Base-by-base conservation (phyloP, 805 yeast species). In the Candida ulmi region DNA sequence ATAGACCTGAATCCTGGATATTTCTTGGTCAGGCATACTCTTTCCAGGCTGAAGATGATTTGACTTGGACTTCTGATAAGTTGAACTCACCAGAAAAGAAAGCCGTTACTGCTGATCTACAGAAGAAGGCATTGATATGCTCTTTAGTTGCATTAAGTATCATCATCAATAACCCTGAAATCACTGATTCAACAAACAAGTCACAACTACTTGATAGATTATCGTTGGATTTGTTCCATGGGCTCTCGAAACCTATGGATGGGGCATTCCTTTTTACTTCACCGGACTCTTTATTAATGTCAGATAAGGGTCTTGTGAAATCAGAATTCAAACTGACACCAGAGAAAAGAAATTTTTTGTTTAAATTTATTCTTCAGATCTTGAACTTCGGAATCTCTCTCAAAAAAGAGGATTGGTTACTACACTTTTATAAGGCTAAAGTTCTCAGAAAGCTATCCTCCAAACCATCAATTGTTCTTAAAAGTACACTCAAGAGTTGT, bases 1-100 rank as follows among this genome's bases (percentile, higher is more conserved):
- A 72, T 30, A 65, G 96, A 24, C 69, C 82, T 35, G 99, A 93
- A 59, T 78, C 86, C 8, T 93, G 99, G 99, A 66, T 78, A 30
- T 69, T 87, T 1, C 57, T 93, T 12, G 96, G 95, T 0, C 88
- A 82, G 53, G 80, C 91, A 0, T 88, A 73, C 49, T 80, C 88
- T 0, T 79, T 69, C 41, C 63, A 85, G 30, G 95, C 83, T 0
- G 97, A 91, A 47, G 96, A 88, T 57, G 96, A 87, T 46, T 61
- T 93, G 40, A 78, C 86, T n/a, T 88, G 96, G 95, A 84, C 91
- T 1, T 80, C 95, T 0, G 96, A 90, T 51, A 84, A 84, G 52
- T 61, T 88, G 28, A 80, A 80, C 37, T 68, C 74, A 0, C 54
- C 68, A 0, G 93, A 83, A 6, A 70, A 79, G 44, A 82, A 82